Evolutionary conservation across 192 early-diverging fungal genomes (phyloP).

Genomic region (Podila epicladia): DNA sequence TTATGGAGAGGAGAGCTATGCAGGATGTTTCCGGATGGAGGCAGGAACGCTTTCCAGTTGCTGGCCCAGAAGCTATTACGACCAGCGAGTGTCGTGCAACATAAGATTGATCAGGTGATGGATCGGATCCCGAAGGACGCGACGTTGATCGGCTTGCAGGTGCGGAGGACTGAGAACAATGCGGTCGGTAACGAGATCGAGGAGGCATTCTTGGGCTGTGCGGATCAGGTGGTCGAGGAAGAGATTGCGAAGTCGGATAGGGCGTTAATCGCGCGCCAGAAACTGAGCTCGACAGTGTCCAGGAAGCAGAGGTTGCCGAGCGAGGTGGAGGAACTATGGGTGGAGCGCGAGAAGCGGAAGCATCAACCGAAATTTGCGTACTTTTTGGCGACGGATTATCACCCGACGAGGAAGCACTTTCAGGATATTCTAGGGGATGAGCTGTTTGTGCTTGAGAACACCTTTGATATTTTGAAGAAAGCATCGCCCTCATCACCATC

Average conservation of each 20-base stretch:
- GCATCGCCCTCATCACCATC: neutral
- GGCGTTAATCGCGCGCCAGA: neutral
- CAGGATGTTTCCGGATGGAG: constrained; percentile 36
- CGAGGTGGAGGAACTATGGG: constrained; percentile 4
- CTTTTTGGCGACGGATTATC: constrained; percentile 44
- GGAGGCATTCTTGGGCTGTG: constrained; percentile 44
- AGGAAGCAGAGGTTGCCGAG: neutral
- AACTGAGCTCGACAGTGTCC: neutral
- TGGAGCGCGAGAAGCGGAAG: constrained; percentile 10
- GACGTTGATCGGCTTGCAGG: constrained; percentile 39
- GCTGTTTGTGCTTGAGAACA: constrained; percentile 41
- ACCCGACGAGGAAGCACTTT: constrained; percentile 41
- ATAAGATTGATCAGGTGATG: constrained; percentile 38
- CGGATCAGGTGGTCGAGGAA: constrained; percentile 28
- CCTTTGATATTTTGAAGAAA: constrained; percentile 11
- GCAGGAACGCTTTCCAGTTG: constrained; percentile 24
- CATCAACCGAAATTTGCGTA: constrained; percentile 17
- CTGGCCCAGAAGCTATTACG: constrained; percentile 20
- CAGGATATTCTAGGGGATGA: constrained; percentile 27
- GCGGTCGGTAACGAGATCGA: constrained; percentile 45
- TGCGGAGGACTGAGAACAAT: constrained; percentile 46
- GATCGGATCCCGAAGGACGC: constrained; percentile 21
- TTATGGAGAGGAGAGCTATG: constrained; percentile 22
- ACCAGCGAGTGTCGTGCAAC: constrained; percentile 20
- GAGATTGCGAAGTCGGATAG: constrained; percentile 1